Evolutionary conservation across 2,329 filamentous ascomycete genomes (phyloP).

Genomic region (Fusarium camptoceras): DNA sequence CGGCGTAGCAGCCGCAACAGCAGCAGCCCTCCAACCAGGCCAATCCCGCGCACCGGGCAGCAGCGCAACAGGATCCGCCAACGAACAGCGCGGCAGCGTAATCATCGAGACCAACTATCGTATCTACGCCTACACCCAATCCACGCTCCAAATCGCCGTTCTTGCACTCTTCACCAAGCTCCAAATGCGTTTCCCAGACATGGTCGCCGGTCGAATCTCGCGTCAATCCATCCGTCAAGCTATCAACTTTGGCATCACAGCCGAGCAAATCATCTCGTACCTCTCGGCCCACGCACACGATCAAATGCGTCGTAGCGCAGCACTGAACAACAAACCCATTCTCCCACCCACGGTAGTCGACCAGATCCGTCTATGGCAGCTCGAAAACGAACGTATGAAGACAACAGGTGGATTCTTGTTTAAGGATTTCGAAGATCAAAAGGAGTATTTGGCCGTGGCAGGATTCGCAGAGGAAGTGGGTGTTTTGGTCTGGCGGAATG

Average conservation of each 20-base stretch:
- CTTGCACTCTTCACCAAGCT: constrained; percentile 90
- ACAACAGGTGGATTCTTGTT: constrained; percentile 87
- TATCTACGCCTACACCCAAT: constrained; percentile 95
- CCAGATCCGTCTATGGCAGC: constrained; percentile 96
- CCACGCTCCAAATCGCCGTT: constrained; percentile 92
- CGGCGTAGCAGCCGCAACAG: constrained; percentile 74
- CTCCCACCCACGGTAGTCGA: constrained; percentile 96
- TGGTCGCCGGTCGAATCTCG: constrained; percentile 91
- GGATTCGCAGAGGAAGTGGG: constrained; percentile 91
- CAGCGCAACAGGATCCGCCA: constrained; percentile 50
- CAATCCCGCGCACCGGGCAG: constrained; percentile 52
- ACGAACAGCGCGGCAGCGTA: constrained; percentile 79
- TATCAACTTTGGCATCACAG: constrained; percentile 90
- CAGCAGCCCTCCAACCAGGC: constrained; percentile 54
- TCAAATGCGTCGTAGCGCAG: constrained; percentile 81
- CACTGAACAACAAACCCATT: constrained; percentile 71
- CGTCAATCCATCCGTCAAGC: constrained; percentile 89
- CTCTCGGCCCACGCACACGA: constrained; percentile 93
- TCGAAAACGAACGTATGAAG: constrained; percentile 95
- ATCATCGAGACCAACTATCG: constrained; percentile 99
- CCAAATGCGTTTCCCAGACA: constrained; percentile 90
- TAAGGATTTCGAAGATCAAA: constrained; percentile 81
- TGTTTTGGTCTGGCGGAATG: constrained; percentile 88
- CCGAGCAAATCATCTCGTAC: constrained; percentile 95
- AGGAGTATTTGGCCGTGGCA: constrained; percentile 77